phyloP scores from a whole-genome alignment of 495 filamentous ascomycete genomes.

The Penicillium canescens region DNA sequence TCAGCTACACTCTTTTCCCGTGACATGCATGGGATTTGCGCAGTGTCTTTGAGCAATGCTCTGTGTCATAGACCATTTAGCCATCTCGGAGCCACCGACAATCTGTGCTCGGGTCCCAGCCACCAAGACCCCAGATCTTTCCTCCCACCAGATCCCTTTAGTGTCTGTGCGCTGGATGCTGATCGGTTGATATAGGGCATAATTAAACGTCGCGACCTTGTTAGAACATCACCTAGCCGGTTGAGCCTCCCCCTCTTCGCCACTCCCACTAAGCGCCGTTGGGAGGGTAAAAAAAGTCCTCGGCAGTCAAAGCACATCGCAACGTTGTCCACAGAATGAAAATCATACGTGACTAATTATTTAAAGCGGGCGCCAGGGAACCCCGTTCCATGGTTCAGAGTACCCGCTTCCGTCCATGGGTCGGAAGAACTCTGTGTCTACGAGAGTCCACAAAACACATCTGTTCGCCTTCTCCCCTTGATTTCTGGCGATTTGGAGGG shows the following conservation, averaged over 20 bases:
- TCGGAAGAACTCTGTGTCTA: slow-evolving; percentile 40
- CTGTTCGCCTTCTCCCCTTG: slow-evolving; percentile 4
- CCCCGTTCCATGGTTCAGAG: slow-evolving; percentile 31
- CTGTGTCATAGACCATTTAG: neutral
- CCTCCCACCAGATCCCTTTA: slow-evolving; percentile 16
- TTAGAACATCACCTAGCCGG: slow-evolving; percentile 21
- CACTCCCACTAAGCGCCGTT: slow-evolving; percentile 21
- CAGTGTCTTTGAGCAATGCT: neutral
- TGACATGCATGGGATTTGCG: neutral
- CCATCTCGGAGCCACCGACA: neutral
- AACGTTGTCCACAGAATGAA: neutral
- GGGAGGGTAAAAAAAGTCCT: slow-evolving; percentile 6
- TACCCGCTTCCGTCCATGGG: slow-evolving; percentile 44
- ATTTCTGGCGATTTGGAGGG: slow-evolving; percentile 1
- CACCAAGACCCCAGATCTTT: slow-evolving; percentile 23
- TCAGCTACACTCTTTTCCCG: slow-evolving; percentile 1
- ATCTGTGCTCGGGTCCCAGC: neutral
- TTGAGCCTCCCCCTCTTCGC: slow-evolving; percentile 5
- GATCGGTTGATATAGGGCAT: slow-evolving; percentile 18
- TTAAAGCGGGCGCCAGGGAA: slow-evolving; percentile 31
- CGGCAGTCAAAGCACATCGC: neutral
- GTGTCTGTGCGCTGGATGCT: slow-evolving; percentile 29
- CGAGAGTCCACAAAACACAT: slow-evolving; percentile 11
- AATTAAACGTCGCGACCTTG: slow-evolving; percentile 23
- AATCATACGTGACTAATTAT: slow-evolving; percentile 19